These are phyloP conservation scores for Fusarium marasasianum DNA, from an alignment of 2,329 filamentous ascomycete genomes.

Conservation along the genomic window DNA sequence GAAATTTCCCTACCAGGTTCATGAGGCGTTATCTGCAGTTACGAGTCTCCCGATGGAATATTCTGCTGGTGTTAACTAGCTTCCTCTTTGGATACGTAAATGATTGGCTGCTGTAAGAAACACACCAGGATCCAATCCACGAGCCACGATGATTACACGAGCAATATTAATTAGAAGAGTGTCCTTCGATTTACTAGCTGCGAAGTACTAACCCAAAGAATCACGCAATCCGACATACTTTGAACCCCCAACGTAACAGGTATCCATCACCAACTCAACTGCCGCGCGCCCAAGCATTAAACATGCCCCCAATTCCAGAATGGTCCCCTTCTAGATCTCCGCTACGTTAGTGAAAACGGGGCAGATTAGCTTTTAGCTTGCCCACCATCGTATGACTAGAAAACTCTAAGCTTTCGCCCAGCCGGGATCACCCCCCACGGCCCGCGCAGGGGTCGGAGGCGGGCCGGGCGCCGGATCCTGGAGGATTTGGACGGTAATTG, in stretches of 20 bases:
- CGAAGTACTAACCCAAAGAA: background rate
- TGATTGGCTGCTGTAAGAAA: background rate
- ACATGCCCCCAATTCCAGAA: background rate
- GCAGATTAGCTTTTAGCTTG: background rate
- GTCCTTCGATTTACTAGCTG: background rate
- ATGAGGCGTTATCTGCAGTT: constrained; percentile 15
- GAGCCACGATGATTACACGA: background rate
- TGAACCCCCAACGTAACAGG: background rate
- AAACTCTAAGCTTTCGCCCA: constrained; percentile 27
- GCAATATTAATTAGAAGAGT: background rate
- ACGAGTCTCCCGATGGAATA: constrained; percentile 5
- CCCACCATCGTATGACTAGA: constrained; percentile 14
- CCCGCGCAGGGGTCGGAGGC: constrained; percentile 10
- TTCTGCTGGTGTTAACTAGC: background rate
- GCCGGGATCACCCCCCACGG: constrained; percentile 20
- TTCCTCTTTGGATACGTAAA: background rate
- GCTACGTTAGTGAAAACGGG: background rate
- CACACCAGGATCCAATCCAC: background rate
- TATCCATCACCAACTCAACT: background rate
- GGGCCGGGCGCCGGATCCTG: background rate
- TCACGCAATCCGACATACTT: background rate
- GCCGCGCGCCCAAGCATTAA: background rate
- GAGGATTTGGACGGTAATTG: background rate
- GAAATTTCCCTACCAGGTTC: background rate
- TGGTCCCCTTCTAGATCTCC: background rate